Base-by-base conservation (phyloP, 768 basidiomycete species). In the Rhizopogon rudus region DNA sequence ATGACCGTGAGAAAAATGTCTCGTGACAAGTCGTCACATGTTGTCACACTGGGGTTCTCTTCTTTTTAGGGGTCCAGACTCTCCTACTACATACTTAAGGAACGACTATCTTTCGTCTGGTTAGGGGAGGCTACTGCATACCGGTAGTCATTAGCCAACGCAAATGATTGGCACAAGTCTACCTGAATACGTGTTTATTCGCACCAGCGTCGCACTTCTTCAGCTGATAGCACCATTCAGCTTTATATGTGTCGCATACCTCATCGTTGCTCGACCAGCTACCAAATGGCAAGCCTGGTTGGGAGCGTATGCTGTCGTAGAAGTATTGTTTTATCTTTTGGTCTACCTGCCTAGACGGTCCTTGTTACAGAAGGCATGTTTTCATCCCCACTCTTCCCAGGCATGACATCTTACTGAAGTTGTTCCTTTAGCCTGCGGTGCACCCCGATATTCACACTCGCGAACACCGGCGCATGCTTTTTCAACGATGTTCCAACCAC, bases 121-220 rank as follows among this genome's bases (percentile, higher is more conserved):
- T 3, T 5, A 25, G 22, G 22, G 25, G 25, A 25, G 25, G 4
- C 25, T 25, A 1, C 22, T 25, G 2, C 22, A 25, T 25, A 25
- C 22, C 3, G 22, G 22, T 25, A 25, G 22, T 49, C 8, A 20
- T 35, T 14, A 35, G 20, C 33, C 33, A 49, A 22, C 35, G 16
- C 35, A 37, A 49, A 81, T 81, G 80, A 71, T 81, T 46, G 77
- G 78, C n/a, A 73, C 73, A 58, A 74, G 67, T 42, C 52, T 73
- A 39, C 68, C 71, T 2, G 83, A 85, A 68, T 83, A 81, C 63
- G 56, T 82, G 55, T 77, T 80, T 61, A 84, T 87, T 48, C 74
- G 73, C 49, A 44, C 63, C 8, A 70, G 68, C 40, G 83, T 87
- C 48, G 35, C 68, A 8, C 63, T 57, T 6, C 73, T 86, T 25